Percentiles rank a stretch among this genome's conserved stretches.
Conservation (phyloP, 2,329 filamentous ascomycete genomes). For the Colletotrichum sp. region DNA sequence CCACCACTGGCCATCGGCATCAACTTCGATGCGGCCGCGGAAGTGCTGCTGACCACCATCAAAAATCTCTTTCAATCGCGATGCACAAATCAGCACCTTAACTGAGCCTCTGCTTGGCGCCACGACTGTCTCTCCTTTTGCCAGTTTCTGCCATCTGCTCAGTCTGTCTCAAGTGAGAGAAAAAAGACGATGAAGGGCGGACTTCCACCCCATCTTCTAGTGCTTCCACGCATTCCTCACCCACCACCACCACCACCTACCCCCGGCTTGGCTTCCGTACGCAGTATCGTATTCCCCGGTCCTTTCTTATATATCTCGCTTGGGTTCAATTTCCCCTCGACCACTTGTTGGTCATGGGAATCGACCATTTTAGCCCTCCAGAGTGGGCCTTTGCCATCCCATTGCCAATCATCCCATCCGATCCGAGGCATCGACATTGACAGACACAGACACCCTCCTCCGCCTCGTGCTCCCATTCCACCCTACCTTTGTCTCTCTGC, state of each 20-base stretch:
- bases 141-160: not conserved
- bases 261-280: conserved; percentile 6
- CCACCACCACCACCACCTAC: not conserved
- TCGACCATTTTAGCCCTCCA: not conserved
- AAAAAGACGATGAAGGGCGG: not conserved
- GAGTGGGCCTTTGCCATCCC: conserved; percentile 2
- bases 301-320: not conserved
- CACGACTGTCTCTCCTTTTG: not conserved
- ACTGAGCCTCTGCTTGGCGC: not conserved
- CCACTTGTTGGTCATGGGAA: conserved; percentile 6
- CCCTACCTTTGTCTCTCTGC: not conserved
- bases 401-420: not conserved
- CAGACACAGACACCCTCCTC: not conserved
- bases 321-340: conserved; percentile 15
- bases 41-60: not conserved
- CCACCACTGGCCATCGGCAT: not conserved
- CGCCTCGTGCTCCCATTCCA: not conserved
- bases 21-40: not conserved
- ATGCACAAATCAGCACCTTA: conserved; percentile 6
- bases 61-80: not conserved
- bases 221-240: not conserved
- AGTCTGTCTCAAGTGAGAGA: not conserved
- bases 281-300: conserved; percentile 8
- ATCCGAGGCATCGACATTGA: conserved; percentile 9
- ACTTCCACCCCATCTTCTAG: not conserved